Evolutionary conservation across 768 basidiomycete species (phyloP), one percentile per base, ranked within the genome.

Genomic region (Xanthoconium purpureum): DNA sequence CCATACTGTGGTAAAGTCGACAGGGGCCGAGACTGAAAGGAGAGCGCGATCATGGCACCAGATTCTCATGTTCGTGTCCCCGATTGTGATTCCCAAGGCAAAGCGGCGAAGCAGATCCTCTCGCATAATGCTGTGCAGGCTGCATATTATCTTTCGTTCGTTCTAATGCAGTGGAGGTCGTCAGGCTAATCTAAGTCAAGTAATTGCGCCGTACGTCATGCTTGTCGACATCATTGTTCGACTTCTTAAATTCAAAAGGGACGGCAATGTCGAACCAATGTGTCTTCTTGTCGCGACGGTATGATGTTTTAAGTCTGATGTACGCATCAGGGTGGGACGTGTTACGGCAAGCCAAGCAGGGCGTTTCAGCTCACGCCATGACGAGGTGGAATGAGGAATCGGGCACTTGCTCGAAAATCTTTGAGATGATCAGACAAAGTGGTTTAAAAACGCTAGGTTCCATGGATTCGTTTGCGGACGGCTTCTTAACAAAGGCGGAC

Each of bases 101-200:
- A 70, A 68, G 5, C 1, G 6, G 60, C 55, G 33, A 68, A 67
- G 3, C 0, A 59, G 67, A 48, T 74, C 73, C 36, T 65, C 56
- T 2, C 57, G 56, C 67, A 74, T 69, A 43, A 65, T 62, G 17
- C 65, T 56, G 28, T 64, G 58, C 18, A 70, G 42, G 44, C 57
- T 63, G 67, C 67, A 69, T 20, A 74, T 52, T 1, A 71, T 51
- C 59, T 73, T 63, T 18, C 1, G 4, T 40, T 56, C 33, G 18
- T 62, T 58, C 63, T 65, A 6, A 24, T 18, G n/a, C 8, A 54
- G 50, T 5, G 50, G 37, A 7, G 6, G 12, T 38, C 14, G 14
- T 47, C 15, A 52, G 20, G 15, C 5, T 14, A 40, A 35, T 44
- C 14, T 6, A 42, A 45, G 29, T 2, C 11, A n/a, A 39, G 24